Percentiles rank a stretch among this genome's conserved stretches.
These are phyloP conservation scores for Acacia melanoxylon DNA, from an alignment of 306 rosid genomes.

Conservation along the genomic window DNA sequence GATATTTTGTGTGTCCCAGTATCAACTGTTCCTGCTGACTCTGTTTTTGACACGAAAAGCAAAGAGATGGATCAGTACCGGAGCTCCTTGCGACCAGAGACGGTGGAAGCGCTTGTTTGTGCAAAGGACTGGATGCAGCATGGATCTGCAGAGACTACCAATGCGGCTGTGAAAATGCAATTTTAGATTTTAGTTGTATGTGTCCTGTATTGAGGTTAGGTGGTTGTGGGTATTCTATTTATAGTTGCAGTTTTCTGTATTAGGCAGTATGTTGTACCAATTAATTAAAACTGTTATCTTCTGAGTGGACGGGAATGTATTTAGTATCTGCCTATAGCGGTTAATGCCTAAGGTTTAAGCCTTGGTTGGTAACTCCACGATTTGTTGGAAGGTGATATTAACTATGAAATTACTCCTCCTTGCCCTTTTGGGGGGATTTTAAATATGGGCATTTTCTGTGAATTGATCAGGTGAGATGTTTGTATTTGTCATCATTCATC, in stretches of 20 bases:
- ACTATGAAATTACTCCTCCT: neutral
- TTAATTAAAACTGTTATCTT: slow-evolving; percentile 20
- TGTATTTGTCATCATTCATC: too few species aligned
- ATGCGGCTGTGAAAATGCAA: slow-evolving; percentile 59
- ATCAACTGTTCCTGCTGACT: slow-evolving; percentile 59
- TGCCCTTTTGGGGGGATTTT: neutral
- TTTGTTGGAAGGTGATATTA: neutral
- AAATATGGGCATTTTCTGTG: too few species aligned
- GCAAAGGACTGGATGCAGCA: slow-evolving; percentile 93
- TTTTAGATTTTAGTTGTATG: slow-evolving; percentile 45
- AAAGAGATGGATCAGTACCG: slow-evolving; percentile 85
- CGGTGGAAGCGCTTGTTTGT: slow-evolving; percentile 86
- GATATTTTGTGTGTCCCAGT: slow-evolving; percentile 81
- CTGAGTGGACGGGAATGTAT: slow-evolving; percentile 35
- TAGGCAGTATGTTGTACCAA: slow-evolving; percentile 37
- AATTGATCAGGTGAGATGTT: too few species aligned
- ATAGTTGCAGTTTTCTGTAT: slow-evolving; percentile 24
- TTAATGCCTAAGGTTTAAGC: slow-evolving; percentile 12
- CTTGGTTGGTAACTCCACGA: neutral
- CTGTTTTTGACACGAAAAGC: slow-evolving; percentile 51
- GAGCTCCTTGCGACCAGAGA: slow-evolving; percentile 81
- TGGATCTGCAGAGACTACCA: slow-evolving; percentile 50
- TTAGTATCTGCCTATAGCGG: slow-evolving; percentile 22
- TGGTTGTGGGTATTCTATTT: slow-evolving; percentile 18
- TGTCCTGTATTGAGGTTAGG: slow-evolving; percentile 40